Conservation (phyloP, 352 stramenopile genomes). For the Globisporangium nagaii region DNA sequence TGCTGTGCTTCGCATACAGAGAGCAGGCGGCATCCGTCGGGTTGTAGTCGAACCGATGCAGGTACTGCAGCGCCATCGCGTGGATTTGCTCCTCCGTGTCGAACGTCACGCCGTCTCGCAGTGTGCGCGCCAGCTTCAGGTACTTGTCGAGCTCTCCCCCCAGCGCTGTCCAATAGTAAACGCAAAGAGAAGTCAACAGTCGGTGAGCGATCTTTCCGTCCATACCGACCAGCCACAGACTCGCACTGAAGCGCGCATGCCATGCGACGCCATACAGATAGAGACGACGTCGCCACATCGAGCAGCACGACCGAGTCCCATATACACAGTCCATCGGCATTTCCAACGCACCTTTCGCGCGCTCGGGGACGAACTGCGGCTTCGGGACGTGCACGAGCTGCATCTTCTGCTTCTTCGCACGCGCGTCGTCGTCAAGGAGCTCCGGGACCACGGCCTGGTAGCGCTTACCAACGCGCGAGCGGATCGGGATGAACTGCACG, state of each 20-base stretch:
- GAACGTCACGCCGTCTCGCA: constrained; percentile 76
- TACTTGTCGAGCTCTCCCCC: constrained; percentile 73
- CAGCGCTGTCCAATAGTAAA: constrained; percentile 23
- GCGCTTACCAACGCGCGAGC: constrained; percentile 72
- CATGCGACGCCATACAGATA: no score
- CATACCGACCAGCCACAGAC: no score
- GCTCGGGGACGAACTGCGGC: constrained; percentile 37
- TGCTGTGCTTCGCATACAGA: constrained; percentile 77
- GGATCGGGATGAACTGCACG: constrained; percentile 61
- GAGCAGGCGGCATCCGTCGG: constrained; percentile 68
- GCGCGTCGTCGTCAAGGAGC: constrained; percentile 20
- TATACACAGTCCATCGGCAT: no score
- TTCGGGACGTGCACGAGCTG: constrained; percentile 25
- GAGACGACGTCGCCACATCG: no score
- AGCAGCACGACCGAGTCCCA: no score
- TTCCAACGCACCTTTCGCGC: constrained; percentile 46
- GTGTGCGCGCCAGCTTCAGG: constrained; percentile 60
- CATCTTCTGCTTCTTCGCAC: constrained; percentile 21
- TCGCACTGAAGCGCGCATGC: no score
- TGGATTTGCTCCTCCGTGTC: constrained; percentile 73
- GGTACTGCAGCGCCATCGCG: constrained; percentile 62
- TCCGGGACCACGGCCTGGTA: constrained; percentile 75
- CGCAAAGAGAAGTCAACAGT: not conserved
- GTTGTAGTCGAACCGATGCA: constrained; percentile 84
- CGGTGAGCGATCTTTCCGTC: not conserved